Base-by-base conservation (phyloP, 2,329 filamentous ascomycete genomes). In the Fusarium avenaceum region DNA sequence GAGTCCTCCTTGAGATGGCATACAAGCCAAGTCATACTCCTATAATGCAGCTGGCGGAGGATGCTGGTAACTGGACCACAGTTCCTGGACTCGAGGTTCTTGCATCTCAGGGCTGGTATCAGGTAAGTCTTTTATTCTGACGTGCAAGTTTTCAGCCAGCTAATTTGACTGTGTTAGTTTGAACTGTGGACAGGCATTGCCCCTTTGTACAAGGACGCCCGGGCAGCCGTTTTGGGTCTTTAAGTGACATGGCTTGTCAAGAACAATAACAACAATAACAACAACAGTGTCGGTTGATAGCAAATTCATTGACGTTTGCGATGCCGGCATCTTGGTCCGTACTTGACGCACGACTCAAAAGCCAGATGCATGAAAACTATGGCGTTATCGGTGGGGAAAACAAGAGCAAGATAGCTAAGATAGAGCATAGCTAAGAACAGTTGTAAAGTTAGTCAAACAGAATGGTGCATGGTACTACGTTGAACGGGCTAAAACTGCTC, bases 21-120 rank as follows among this genome's bases (percentile, higher is more conserved):
- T 99, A 99, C 80, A 96, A 95, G 79, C 96, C 96, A 20, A 84
- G 87, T 0, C 86, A 92, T 52, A 99, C 96, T 6, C 87, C 90
- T 9, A 80, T 97, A 70, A 97, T 98, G 89, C 86, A 92, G 76
- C 82, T 97, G 76, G 95, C 94, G 4, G 85, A 89, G 72, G 87
- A 91, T 70, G 87, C 87, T 14, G 77, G 76, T 13, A 90, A 90
- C 4, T 99, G 96, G 96, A 86, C 82, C 57, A 93, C 91, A 3
- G 90, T 98, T 65, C 90, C 93, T 9, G 96, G 96, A 0, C 80
- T 97, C 39, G 96, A 99, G 79, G 94, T 96, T 30, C 84, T 99
- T 56, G 89, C 94, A 63, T 93, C 92, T 7, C 96, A 99, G 80
- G 96, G 88, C n/a, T 90, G 87, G 83, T 92, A 94, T 81, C 95